Evolutionary conservation across 768 basidiomycete species (phyloP).

Genomic region (Tulasnella calospora): DNA sequence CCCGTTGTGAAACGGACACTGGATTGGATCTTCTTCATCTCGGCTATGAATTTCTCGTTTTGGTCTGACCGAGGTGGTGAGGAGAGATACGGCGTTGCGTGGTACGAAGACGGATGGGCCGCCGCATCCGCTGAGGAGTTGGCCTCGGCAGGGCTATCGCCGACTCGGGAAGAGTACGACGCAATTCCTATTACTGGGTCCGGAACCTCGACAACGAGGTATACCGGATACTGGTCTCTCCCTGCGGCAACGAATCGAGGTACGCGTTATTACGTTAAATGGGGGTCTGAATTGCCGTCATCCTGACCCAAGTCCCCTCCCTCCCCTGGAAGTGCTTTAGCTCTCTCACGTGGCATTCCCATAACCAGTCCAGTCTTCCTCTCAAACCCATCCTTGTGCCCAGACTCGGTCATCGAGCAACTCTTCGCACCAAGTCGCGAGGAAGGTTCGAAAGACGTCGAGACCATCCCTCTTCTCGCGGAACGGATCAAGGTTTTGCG

Average conservation of each 20-base stretch:
- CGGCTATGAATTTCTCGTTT: conserved; percentile 80
- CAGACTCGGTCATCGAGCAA: conserved; percentile 61
- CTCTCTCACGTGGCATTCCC: conserved; percentile 69
- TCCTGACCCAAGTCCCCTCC: neutral
- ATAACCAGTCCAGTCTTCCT: conserved; percentile 79
- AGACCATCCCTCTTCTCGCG: conserved; percentile 61
- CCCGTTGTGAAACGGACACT: conserved; percentile 47
- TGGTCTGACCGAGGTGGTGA: conserved; percentile 69
- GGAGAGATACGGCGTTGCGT: conserved; percentile 67
- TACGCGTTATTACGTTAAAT: conserved; percentile 35
- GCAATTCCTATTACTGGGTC: neutral
- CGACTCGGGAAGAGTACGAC: neutral
- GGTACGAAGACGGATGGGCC: conserved; percentile 61
- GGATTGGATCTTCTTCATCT: conserved; percentile 87
- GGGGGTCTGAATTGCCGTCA: neutral
- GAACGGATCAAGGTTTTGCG: conserved; percentile 75
- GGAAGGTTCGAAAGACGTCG: conserved; percentile 44
- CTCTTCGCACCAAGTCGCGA: conserved; percentile 56
- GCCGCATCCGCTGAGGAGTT: conserved; percentile 20
- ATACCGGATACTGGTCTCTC: conserved; percentile 84
- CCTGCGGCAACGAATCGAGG: conserved; percentile 81
- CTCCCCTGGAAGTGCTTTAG: conserved; percentile 40
- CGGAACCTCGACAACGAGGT: conserved; percentile 43
- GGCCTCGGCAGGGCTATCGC: neutral
- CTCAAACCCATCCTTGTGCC: conserved; percentile 60